A percentile compares a stretch with the other conserved stretches of the same genome.
Evolutionary conservation across 202 grass and related monocot species (phyloP).

Genomic region (Cymbopogon flexuosus): DNA sequence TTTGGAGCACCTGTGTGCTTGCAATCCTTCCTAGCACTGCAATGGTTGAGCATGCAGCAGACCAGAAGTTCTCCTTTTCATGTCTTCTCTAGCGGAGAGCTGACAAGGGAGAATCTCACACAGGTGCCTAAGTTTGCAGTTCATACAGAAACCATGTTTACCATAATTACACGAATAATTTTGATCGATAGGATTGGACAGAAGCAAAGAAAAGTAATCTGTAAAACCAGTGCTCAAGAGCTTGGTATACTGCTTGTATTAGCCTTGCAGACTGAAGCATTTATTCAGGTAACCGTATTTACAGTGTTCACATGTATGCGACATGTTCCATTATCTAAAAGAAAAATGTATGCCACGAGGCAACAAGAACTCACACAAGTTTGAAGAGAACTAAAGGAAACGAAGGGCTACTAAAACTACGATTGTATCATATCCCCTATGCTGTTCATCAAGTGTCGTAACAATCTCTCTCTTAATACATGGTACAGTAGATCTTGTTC

Average conservation of each 20-base stretch:
- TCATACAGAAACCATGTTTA: neutral
- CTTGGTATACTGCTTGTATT: neutral
- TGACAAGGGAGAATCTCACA: neutral
- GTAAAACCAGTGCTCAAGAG: neutral
- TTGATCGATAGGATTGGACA: neutral
- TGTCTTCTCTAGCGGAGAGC: neutral
- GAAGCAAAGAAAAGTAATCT: neutral
- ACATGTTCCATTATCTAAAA: neutral
- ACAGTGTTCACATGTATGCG: conserved; percentile 34
- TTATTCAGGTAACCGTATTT: conserved; percentile 50
- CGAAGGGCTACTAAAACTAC: neutral
- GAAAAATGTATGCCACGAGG: neutral
- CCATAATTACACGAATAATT: neutral
- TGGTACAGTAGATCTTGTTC: conserved; percentile 25
- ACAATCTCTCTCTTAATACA: conserved; percentile 39
- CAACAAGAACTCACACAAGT: neutral
- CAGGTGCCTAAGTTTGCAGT: neutral
- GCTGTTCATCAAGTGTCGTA: conserved; percentile 28
- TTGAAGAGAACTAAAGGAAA: neutral
- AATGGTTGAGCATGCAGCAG: neutral
- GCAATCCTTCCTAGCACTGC: neutral
- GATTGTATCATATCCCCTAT: conserved; percentile 25
- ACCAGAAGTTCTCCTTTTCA: conserved; percentile 16
- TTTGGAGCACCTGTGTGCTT: conserved; percentile 9
- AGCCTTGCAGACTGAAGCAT: conserved; percentile 5